These are phyloP conservation scores for Yamadazyma jaroonii DNA, from an alignment of 1,139 yeast species.

Conservation along the genomic window DNA sequence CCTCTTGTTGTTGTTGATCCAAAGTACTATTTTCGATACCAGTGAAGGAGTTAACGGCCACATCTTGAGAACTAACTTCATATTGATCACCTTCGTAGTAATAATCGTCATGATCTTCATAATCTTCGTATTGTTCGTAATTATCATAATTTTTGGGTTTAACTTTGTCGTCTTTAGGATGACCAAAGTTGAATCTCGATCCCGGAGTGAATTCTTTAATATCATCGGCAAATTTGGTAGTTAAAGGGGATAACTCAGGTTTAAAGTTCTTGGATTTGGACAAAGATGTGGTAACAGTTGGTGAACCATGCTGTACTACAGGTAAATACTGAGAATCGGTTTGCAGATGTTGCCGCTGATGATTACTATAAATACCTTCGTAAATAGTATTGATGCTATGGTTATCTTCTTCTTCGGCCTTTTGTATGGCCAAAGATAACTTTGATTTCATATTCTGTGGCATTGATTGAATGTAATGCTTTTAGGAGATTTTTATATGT, in stretches of 20 bases:
- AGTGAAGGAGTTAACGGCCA: constrained; percentile 3
- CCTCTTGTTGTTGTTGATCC: constrained; percentile 39
- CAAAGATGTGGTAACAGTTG: constrained; percentile 26
- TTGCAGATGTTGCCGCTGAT: constrained; percentile 10
- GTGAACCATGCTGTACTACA: constrained; percentile 23
- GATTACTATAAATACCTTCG: not conserved
- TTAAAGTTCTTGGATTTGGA: constrained; percentile 27
- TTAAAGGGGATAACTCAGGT: constrained; percentile 37
- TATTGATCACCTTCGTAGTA: constrained; percentile 3
- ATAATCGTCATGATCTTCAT: constrained; percentile 6
- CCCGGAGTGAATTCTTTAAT: constrained; percentile 14
- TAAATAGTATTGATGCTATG: not conserved
- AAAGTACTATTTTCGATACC: not conserved
- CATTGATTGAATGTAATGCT: not conserved
- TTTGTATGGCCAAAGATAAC: constrained; percentile 45
- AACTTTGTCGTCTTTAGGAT: constrained; percentile 9
- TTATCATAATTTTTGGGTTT: constrained; percentile 1
- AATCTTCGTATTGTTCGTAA: constrained; percentile 7
- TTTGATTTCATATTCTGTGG: constrained; percentile 27
- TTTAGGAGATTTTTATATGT: too few species aligned
- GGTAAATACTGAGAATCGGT: constrained; percentile 20
- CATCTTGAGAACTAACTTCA: not conserved
- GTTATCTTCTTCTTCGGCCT: constrained; percentile 31
- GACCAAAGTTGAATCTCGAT: constrained; percentile 15
- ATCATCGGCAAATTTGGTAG: constrained; percentile 28